phyloP scores from a whole-genome alignment of 768 basidiomycete genomes.

The Tulasnella sp. region DNA sequence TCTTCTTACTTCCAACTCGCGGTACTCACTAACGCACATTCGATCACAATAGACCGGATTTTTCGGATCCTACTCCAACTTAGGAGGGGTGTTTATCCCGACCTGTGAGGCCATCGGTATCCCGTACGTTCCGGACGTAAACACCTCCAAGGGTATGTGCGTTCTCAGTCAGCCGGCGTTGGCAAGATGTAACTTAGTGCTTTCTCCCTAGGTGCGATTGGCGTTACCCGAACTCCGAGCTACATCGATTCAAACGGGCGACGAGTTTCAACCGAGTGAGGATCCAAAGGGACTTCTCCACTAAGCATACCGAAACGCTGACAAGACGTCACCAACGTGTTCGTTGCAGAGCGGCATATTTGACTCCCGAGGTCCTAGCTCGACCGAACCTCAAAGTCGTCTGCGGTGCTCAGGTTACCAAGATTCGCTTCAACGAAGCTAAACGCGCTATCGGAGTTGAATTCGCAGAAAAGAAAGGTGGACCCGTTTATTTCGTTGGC shows the following conservation, averaged over 20 bases:
- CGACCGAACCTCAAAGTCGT: slow-evolving; percentile 38
- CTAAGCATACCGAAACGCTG: too few relatives aligned
- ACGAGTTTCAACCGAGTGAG: slow-evolving; percentile 35
- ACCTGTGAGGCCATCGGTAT: slow-evolving; percentile 36
- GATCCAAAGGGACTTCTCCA: too few relatives aligned
- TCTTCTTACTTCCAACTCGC: not conserved
- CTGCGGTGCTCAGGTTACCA: slow-evolving; percentile 33
- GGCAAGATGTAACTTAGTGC: not conserved
- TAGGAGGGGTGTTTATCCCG: slow-evolving; percentile 29
- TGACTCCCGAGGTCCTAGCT: slow-evolving; percentile 36
- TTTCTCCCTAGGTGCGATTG: slow-evolving; percentile 4
- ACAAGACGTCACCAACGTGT: not conserved
- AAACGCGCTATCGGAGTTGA: slow-evolving; percentile 36
- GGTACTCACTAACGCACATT: not conserved
- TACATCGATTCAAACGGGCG: slow-evolving; percentile 33
- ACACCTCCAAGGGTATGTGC: slow-evolving; percentile 34
- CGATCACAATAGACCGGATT: slow-evolving; percentile 25
- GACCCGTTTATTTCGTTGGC: slow-evolving; percentile 30
- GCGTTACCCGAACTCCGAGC: slow-evolving; percentile 24
- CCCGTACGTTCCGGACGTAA: slow-evolving; percentile 20
- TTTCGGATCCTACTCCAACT: slow-evolving; percentile 24
- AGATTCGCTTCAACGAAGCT: slow-evolving; percentile 34
- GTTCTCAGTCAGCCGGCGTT: too few relatives aligned
- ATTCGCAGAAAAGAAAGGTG: slow-evolving; percentile 28
- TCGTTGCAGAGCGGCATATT: slow-evolving; percentile 30